Conservation (phyloP, 2,329 filamentous ascomycete species). For the Fusarium penzigii region DNA sequence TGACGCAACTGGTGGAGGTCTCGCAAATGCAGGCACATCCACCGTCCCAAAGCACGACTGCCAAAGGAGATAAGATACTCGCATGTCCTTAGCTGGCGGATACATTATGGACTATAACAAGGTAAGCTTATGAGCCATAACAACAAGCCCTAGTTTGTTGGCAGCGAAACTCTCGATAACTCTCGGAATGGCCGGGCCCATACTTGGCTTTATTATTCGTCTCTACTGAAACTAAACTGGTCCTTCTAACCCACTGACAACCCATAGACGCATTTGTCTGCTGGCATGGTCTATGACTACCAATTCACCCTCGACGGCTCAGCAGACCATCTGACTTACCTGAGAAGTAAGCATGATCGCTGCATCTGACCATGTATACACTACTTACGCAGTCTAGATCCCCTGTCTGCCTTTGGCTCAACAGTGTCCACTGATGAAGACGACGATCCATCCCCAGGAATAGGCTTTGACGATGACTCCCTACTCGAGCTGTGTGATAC, state of each 20-base stretch:
- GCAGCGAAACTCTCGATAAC: background rate
- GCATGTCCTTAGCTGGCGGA: background rate
- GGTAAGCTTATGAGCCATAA: background rate
- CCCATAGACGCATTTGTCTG: constrained; percentile 16
- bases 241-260: constrained; percentile 1
- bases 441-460: background rate
- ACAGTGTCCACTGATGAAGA: constrained; percentile 2
- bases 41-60: too few relatives aligned
- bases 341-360: constrained; percentile 17
- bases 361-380: background rate
- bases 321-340: constrained; percentile 16
- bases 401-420: constrained; percentile 13
- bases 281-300: constrained; percentile 11
- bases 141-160: too few relatives aligned
- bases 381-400: constrained; percentile 21
- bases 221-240: background rate
- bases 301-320: constrained; percentile 15
- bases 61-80: too few relatives aligned
- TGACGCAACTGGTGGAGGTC: background rate
- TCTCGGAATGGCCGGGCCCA: too few relatives aligned
- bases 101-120: background rate
- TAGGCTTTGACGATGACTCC: constrained; percentile 16
- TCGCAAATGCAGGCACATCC: too few relatives aligned
- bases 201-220: too few relatives aligned
- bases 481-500: constrained; percentile 44